Conservation (phyloP, 805 yeast species). For the Saccharomyces kudriavzevii region DNA sequence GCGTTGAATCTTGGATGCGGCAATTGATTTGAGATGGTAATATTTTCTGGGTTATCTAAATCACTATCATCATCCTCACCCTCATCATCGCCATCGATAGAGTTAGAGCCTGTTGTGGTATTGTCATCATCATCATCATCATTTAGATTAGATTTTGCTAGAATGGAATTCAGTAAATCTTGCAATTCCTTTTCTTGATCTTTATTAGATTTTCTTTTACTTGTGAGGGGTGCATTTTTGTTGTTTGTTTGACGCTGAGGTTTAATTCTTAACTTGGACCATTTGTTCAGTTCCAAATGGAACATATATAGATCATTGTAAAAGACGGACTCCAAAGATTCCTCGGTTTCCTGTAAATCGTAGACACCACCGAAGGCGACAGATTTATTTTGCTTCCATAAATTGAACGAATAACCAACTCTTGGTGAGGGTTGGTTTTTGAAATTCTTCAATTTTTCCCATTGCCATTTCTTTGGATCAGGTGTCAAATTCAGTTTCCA, state of each 20-base stretch:
- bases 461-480: conserved; percentile 62
- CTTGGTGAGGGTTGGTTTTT: conserved; percentile 88
- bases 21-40: conserved; percentile 49
- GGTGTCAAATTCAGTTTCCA: conserved; percentile 85
- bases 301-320: conserved; percentile 75
- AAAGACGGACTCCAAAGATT: conserved; percentile 74
- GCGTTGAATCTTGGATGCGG: conserved; percentile 92
- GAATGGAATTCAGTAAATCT: conserved; percentile 64
- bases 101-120: conserved; percentile 4
- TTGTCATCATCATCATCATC: conserved; percentile 43
- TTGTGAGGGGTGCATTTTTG: conserved; percentile 9
- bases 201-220: conserved; percentile 36
- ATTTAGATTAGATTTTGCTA: conserved; percentile 62
- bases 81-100: conserved; percentile 26
- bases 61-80: conserved; percentile 32
- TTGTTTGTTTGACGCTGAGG: conserved; percentile 35
- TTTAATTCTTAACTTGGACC: conserved; percentile 69
- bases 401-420: conserved; percentile 87
- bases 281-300: conserved; percentile 77
- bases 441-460: conserved; percentile 86
- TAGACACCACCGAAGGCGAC: conserved; percentile 91
- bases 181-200: conserved; percentile 74
- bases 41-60: conserved; percentile 34
- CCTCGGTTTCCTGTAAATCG: conserved; percentile 93
- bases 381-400: conserved; percentile 80